Evolutionary conservation across 2,329 filamentous ascomycete genomes (phyloP).

Genomic region (Colletotrichum incanum): DNA sequence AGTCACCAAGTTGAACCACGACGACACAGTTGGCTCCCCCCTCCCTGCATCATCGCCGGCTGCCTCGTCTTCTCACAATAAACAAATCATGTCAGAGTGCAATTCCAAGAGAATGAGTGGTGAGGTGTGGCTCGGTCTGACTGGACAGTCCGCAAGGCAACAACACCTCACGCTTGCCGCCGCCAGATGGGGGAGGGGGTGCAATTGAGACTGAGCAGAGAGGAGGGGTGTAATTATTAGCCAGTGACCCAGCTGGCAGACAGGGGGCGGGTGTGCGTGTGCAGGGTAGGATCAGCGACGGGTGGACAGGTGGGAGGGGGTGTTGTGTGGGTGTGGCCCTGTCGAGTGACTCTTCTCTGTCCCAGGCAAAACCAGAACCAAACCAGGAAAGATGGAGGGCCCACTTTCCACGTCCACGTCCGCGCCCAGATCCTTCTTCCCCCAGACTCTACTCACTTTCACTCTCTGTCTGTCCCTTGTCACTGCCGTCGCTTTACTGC

Average conservation of each 20-base stretch:
- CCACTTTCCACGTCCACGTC: constrained; percentile 39
- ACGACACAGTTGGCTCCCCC: neutral
- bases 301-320: constrained; percentile 13
- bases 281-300: constrained; percentile 13
- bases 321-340: constrained; percentile 7
- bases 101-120: constrained; percentile 7
- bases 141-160: constrained; percentile 28
- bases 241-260: neutral
- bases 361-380: constrained; percentile 31
- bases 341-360: constrained; percentile 39
- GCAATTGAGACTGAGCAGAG: neutral
- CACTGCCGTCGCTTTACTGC: constrained; percentile 2
- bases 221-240: neutral
- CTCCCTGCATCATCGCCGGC: neutral
- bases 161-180: neutral
- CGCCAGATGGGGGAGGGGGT: constrained; percentile 1
- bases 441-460: constrained; percentile 13
- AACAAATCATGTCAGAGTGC: constrained; percentile 21
- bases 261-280: constrained; percentile 26
- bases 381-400: constrained; percentile 9
- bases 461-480: constrained; percentile 1
- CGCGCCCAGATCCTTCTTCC: constrained; percentile 18
- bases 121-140: constrained; percentile 39
- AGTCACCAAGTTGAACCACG: neutral
- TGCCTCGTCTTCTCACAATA: neutral